A percentile compares a stretch with the other conserved stretches of the same genome.
Conservation (phyloP, 169 alveolate species). For the Amoebophrya sp. region DNA sequence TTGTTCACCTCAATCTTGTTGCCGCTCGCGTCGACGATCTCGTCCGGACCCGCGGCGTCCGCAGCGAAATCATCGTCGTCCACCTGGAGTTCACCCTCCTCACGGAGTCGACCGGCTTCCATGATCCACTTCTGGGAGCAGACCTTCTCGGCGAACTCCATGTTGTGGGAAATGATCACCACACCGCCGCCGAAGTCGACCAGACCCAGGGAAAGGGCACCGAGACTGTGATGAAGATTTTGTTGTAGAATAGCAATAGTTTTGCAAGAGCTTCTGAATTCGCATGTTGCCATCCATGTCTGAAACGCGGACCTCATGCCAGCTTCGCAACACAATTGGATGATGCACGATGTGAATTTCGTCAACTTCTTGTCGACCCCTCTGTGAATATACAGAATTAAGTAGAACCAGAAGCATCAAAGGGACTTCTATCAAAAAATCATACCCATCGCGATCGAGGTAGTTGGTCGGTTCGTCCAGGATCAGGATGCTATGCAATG, state of each 20-base stretch:
- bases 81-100: conserved; percentile 32
- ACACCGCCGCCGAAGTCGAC: conserved; percentile 50
- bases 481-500: too few relatives aligned
- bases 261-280: too few relatives aligned
- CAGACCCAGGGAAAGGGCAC: conserved; percentile 45
- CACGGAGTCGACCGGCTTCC: conserved; percentile 27
- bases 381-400: too few relatives aligned
- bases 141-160: conserved; percentile 50
- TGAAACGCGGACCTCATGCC: too few relatives aligned
- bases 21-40: conserved; percentile 47
- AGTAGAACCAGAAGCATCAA: background rate
- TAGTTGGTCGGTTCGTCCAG: conserved; percentile 53
- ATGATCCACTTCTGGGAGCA: conserved; percentile 52
- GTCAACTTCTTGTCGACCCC: too few relatives aligned
- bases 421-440: too few relatives aligned
- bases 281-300: too few relatives aligned
- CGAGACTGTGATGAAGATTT: conserved; percentile 39
- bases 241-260: too few relatives aligned
- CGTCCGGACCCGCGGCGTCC: conserved; percentile 36
- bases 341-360: too few relatives aligned
- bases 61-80: conserved; percentile 24
- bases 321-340: too few relatives aligned
- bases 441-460: conserved; percentile 49
- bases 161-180: conserved; percentile 51
- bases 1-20: conserved; percentile 52